phyloP scores from a whole-genome alignment of 305 asterid species.

The Stenogyne calaminthoides region DNA sequence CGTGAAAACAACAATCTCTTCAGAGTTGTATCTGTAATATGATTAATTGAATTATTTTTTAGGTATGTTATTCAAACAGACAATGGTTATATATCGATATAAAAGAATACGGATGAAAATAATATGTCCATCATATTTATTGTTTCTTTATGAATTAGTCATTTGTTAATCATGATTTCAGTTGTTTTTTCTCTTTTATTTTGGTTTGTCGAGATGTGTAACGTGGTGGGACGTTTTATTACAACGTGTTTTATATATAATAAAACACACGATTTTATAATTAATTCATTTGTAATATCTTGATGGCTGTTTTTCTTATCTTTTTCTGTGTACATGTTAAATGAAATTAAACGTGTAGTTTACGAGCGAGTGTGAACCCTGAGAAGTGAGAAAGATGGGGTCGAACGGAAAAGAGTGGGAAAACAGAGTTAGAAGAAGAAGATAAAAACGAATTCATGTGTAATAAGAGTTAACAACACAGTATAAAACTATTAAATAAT shows the following conservation, averaged over 20 bases:
- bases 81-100: neutral
- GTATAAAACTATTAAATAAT: too few species aligned
- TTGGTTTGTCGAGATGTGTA: conserved; percentile 29
- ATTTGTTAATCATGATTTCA: neutral
- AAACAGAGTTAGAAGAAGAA: too few species aligned
- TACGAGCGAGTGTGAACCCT: too few species aligned
- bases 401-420: too few species aligned
- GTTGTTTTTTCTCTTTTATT: neutral
- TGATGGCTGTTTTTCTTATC: neutral
- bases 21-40: neutral
- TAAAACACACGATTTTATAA: neutral
- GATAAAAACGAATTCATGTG: neutral
- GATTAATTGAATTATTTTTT: neutral
- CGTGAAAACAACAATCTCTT: too few species aligned
- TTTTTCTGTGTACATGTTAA: neutral
- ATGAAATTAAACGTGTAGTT: too few species aligned
- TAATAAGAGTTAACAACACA: neutral
- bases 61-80: neutral
- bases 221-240: conserved; percentile 28
- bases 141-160: conserved; percentile 1
- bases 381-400: too few species aligned
- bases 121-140: conserved; percentile 12
- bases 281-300: neutral
- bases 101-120: neutral
- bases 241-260: neutral